Evolutionary conservation across 176 grass and related monocot species (phyloP).

Genomic region (Metroxylon sagu): DNA sequence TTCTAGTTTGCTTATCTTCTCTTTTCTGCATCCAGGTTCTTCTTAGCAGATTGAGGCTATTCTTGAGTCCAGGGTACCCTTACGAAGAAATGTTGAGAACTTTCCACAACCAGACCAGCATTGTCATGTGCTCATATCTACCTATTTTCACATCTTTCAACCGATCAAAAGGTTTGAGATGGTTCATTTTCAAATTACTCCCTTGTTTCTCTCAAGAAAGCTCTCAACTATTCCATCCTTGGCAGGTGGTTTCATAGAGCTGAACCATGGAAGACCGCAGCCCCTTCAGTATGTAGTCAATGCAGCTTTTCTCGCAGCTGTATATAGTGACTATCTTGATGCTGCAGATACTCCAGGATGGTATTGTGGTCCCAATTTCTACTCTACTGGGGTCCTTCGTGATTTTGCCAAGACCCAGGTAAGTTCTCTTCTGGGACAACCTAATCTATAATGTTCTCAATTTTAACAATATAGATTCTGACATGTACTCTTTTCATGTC

Average conservation of each 20-base stretch:
- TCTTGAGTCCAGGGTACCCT: constrained; percentile 11
- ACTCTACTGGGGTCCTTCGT: neutral
- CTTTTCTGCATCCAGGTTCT: neutral
- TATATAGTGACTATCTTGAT: constrained; percentile 13
- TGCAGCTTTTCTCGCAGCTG: constrained; percentile 11
- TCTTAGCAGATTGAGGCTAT: constrained; percentile 16
- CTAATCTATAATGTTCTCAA: neutral
- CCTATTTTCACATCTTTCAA: constrained; percentile 13
- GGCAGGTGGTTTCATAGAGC: constrained; percentile 11
- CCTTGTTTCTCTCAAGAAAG: neutral
- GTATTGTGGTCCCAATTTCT: constrained; percentile 17
- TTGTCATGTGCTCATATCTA: constrained; percentile 14
- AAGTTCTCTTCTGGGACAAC: neutral
- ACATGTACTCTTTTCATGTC: neutral
- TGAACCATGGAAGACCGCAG: constrained; percentile 11
- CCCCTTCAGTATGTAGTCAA: constrained; percentile 15
- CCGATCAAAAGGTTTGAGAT: constrained; percentile 6
- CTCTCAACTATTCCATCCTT: neutral
- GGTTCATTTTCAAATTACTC: neutral
- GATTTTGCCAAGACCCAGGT: constrained; percentile 8
- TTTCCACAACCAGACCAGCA: constrained; percentile 10
- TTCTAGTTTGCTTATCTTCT: neutral
- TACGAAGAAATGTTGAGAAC: constrained; percentile 11
- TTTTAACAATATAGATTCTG: too few species aligned
- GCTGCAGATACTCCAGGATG: constrained; percentile 14